These are phyloP conservation scores for Aspergillus pseudonomiae DNA, from an alignment of 2,329 filamentous ascomycete genomes.

Conservation along the genomic window DNA sequence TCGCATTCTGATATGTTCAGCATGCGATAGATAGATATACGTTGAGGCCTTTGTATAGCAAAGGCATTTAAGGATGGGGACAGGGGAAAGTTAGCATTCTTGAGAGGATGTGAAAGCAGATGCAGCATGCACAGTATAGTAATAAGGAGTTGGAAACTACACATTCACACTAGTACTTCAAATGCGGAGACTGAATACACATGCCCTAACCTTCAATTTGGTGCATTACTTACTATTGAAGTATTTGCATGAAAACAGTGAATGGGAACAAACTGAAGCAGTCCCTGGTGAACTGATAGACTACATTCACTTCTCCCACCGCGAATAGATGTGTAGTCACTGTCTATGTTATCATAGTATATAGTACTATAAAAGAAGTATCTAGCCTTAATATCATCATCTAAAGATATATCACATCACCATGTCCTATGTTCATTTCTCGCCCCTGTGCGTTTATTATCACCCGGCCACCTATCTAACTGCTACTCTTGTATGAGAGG, in stretches of 20 bases:
- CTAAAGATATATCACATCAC: background rate
- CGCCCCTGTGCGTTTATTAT: background rate
- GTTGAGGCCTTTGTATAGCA: too few species aligned
- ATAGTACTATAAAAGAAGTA: background rate
- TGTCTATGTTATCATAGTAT: background rate
- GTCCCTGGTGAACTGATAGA: background rate
- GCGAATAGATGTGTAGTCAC: too few species aligned
- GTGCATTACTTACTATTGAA: too few species aligned
- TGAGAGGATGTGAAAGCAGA: too few species aligned
- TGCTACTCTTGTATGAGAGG: background rate
- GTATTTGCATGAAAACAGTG: background rate
- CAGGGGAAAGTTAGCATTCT: too few species aligned
- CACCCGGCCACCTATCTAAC: background rate
- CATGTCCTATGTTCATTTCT: background rate
- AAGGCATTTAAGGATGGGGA: too few species aligned
- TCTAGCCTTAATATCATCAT: background rate
- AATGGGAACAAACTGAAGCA: background rate
- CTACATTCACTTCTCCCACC: too few species aligned
- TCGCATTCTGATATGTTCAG: too few species aligned
- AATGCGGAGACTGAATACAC: background rate
- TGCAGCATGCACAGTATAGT: background rate
- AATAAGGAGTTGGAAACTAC: background rate
- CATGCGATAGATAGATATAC: too few species aligned
- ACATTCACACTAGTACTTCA: background rate
- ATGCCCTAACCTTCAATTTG: background rate